Evolutionary conservation across 2,329 filamentous ascomycete species (phyloP).

Genomic region (Aspergillus felis): DNA sequence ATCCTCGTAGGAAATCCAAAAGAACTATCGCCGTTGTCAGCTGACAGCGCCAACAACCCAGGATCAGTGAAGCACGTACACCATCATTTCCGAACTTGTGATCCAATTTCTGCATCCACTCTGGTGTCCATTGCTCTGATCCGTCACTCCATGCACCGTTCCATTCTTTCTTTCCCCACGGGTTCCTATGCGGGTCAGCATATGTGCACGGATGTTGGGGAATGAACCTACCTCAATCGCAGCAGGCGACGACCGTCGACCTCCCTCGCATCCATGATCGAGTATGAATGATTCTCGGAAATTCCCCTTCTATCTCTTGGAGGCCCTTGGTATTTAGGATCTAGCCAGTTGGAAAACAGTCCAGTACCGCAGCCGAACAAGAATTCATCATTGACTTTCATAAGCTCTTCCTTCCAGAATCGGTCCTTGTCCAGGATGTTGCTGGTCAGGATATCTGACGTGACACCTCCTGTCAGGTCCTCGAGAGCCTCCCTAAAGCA

Average conservation of each 20-base stretch:
- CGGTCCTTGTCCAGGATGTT: slow-evolving; percentile 62
- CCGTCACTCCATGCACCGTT: slow-evolving; percentile 78
- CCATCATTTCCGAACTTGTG: slow-evolving; percentile 77
- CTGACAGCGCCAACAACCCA: not conserved
- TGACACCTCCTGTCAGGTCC: slow-evolving; percentile 53
- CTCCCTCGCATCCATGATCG: slow-evolving; percentile 58
- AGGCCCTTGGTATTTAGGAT: slow-evolving; percentile 30
- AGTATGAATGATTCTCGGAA: slow-evolving; percentile 52
- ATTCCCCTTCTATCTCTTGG: slow-evolving; percentile 43
- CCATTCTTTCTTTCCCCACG: slow-evolving; percentile 80
- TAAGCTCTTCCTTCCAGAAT: slow-evolving; percentile 79
- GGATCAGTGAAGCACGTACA: slow-evolving; percentile 25
- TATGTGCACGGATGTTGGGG: not conserved
- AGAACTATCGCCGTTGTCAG: slow-evolving; percentile 35
- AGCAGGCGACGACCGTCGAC: slow-evolving; percentile 61
- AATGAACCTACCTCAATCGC: slow-evolving; percentile 50
- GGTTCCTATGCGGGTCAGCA: slow-evolving; percentile 55
- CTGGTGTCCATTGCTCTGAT: slow-evolving; percentile 77
- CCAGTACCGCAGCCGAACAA: slow-evolving; percentile 47
- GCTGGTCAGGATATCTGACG: slow-evolving; percentile 43
- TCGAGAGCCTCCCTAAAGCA: slow-evolving; percentile 51
- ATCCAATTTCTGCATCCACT: slow-evolving; percentile 68
- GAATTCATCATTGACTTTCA: slow-evolving; percentile 76
- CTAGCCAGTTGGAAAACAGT: slow-evolving; percentile 43
- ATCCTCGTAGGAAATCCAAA: slow-evolving; percentile 60